Conservation (phyloP, 179 eudicot genomes). For the Carnegiea gigantea region DNA sequence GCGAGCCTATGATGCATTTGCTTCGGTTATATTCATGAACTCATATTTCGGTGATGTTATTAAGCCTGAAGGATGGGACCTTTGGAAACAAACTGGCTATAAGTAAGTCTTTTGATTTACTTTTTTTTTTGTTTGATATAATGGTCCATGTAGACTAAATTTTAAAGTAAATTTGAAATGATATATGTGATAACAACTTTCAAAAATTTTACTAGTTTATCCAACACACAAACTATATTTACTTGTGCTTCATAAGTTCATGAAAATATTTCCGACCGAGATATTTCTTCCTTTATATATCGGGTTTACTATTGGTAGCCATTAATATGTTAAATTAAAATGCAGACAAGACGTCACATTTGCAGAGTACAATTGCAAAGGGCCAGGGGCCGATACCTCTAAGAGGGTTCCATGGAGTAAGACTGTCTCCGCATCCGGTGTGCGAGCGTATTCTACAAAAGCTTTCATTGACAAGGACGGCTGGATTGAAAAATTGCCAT, state of each 20-base stretch:
- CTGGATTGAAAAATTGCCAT: constrained; percentile 17
- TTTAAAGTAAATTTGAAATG: no score
- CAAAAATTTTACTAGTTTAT: no score
- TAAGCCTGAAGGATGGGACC: constrained; percentile 55
- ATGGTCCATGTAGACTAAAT: no score
- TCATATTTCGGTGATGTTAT: constrained; percentile 41
- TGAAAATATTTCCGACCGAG: no score
- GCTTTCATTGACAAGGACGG: constrained; percentile 16
- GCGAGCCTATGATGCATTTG: constrained; percentile 43
- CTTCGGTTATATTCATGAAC: constrained; percentile 53
- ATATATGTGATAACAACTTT: no score
- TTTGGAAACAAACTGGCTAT: constrained; percentile 33
- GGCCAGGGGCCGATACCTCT: constrained; percentile 33
- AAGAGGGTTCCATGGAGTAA: constrained; percentile 43
- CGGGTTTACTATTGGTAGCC: no score
- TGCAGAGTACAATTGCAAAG: constrained; percentile 32
- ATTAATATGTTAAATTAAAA: not conserved
- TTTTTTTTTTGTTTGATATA: no score
- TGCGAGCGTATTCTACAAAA: not conserved
- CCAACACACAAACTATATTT: no score
- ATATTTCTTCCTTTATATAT: no score
- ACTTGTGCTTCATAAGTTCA: no score
- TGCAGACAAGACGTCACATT: constrained; percentile 12
- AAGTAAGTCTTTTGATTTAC: constrained; percentile 30
- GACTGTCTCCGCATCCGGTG: not conserved